Conservation (phyloP, 768 basidiomycete genomes). For the Saitozyma sp. region DNA sequence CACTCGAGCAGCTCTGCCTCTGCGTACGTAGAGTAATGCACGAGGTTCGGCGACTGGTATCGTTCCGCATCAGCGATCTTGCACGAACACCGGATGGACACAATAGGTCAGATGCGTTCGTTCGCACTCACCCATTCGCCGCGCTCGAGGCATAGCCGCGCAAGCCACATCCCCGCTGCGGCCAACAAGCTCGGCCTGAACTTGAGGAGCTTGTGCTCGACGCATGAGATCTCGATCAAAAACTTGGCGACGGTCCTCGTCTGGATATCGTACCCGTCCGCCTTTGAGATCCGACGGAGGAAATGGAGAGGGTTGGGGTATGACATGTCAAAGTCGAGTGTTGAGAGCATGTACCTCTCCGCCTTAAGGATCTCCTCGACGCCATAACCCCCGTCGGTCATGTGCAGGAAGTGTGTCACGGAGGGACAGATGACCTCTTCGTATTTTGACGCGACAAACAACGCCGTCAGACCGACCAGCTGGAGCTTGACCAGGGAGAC, state of each 20-base stretch:
- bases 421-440: conserved; percentile 90
- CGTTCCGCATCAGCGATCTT: conserved; percentile 9
- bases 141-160: conserved; percentile 72
- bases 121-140: conserved; percentile 74
- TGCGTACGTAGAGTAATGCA: conserved; percentile 82
- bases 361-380: conserved; percentile 82
- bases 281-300: conserved; percentile 85
- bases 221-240: conserved; percentile 77
- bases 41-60: conserved; percentile 78
- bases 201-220: conserved; percentile 76
- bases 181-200: conserved; percentile 76
- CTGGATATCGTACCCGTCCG: conserved; percentile 83
- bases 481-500: conserved; percentile 83
- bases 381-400: conserved; percentile 74
- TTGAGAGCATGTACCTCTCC: conserved; percentile 82
- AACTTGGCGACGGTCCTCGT: conserved; percentile 87
- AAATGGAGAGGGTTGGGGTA: conserved; percentile 88
- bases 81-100: not conserved
- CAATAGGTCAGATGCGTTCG: not conserved
- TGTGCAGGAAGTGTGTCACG: conserved; percentile 73
- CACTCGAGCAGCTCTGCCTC: conserved; percentile 76
- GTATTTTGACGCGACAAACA: conserved; percentile 86
- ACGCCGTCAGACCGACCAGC: conserved; percentile 80
- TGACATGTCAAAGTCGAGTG: conserved; percentile 79
- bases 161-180: conserved; percentile 83